A percentile compares a stretch with the other conserved stretches of the same genome.
Conservation (phyloP, 306 rosid genomes). For the Hippophae rhamnoides region DNA sequence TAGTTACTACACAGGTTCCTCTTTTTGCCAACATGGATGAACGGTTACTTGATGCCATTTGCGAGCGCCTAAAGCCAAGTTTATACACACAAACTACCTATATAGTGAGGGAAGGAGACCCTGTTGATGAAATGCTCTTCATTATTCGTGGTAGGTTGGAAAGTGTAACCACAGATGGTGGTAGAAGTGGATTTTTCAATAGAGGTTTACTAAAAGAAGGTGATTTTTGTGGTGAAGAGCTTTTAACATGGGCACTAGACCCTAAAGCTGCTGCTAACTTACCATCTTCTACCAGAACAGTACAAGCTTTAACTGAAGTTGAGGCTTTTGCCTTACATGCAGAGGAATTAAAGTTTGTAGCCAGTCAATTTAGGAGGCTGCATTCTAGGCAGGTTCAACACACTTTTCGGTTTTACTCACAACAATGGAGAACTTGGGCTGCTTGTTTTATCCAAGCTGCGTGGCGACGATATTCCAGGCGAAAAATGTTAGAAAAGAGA, state of each 20-base stretch:
- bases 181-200: constrained; percentile 90
- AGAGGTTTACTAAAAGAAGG: constrained; percentile 70
- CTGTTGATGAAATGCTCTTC: constrained; percentile 82
- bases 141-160: constrained; percentile 85
- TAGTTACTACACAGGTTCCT: constrained; percentile 49
- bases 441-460: constrained; percentile 10
- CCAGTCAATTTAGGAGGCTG: constrained; percentile 76
- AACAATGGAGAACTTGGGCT: constrained; percentile 98
- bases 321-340: constrained; percentile 93
- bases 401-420: constrained; percentile 86
- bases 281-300: constrained; percentile 85
- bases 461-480: constrained; percentile 54
- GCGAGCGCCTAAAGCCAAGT: constrained; percentile 85
- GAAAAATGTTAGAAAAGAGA: constrained; percentile 33
- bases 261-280: constrained; percentile 66
- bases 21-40: constrained; percentile 92
- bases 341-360: constrained; percentile 80
- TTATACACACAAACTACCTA: constrained; percentile 58
- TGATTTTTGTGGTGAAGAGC: constrained; percentile 91
- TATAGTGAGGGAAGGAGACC: constrained; percentile 86
- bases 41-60: constrained; percentile 85
- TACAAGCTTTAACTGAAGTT: constrained; percentile 71
- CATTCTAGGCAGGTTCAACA: constrained; percentile 86
- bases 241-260: constrained; percentile 88
- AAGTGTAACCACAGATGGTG: constrained; percentile 88